These are phyloP conservation scores for Penicillium corylophilum DNA, from an alignment of 2,329 filamentous ascomycete genomes.

Conservation along the genomic window DNA sequence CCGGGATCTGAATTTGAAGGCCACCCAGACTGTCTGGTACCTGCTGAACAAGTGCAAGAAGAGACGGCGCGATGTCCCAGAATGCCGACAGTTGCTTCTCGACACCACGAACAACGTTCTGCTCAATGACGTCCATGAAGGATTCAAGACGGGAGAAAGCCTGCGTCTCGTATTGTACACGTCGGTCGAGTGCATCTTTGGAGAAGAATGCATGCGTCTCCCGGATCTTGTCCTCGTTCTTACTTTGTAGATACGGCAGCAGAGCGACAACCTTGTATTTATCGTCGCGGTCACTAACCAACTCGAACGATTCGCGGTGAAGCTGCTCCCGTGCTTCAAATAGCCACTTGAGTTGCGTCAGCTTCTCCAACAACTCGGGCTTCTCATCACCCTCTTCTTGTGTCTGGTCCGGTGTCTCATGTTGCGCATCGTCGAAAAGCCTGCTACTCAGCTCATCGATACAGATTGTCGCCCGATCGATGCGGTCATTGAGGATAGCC, in stretches of 20 bases:
- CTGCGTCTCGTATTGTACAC: conserved; percentile 68
- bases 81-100: conserved; percentile 91
- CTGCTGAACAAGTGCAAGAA: conserved; percentile 75
- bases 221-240: conserved; percentile 74
- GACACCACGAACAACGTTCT: conserved; percentile 82
- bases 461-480: conserved; percentile 70
- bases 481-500: conserved; percentile 72
- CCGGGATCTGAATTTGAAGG: conserved; percentile 75
- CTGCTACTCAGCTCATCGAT: conserved; percentile 71
- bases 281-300: conserved; percentile 80
- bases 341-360: conserved; percentile 94
- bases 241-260: conserved; percentile 71
- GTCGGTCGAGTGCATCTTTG: conserved; percentile 72
- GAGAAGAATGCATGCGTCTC: conserved; percentile 80
- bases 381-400: conserved; percentile 95
- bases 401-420: conserved; percentile 72
- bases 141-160: conserved; percentile 70
- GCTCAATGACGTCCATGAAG: conserved; percentile 76
- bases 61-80: conserved; percentile 91
- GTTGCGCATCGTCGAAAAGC: conserved; percentile 69
- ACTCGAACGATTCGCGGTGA: conserved; percentile 79
- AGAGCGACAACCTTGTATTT: conserved; percentile 83
- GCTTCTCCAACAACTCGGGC: conserved; percentile 88
- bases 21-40: conserved; percentile 59
- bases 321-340: conserved; percentile 90